Evolutionary conservation across 75 land plant genomes (phyloP).

Genomic region (Sequoiadendron giganteum): DNA sequence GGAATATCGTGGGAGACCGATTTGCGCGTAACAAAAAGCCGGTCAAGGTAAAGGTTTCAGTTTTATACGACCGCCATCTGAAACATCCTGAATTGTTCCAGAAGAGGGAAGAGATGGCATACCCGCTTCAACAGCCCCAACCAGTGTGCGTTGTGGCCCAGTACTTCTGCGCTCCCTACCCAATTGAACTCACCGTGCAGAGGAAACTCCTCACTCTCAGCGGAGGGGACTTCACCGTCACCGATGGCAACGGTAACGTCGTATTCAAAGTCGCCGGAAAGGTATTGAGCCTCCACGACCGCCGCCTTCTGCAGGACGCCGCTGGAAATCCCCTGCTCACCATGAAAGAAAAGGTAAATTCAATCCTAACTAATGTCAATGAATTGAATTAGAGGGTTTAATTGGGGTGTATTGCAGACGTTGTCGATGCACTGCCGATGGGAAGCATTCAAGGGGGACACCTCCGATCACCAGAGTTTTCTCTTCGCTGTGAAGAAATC

Average conservation of each 20-base stretch:
- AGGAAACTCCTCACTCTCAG: constrained; percentile 37
- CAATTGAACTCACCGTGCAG: constrained; percentile 38
- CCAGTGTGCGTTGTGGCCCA: constrained; percentile 24
- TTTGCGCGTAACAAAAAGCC: too few species aligned
- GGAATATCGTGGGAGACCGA: too few species aligned
- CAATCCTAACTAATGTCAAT: constrained; percentile 5
- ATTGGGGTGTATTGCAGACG: too few species aligned
- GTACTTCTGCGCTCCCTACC: constrained; percentile 35
- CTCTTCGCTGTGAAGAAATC: background rate
- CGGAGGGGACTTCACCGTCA: constrained; percentile 40
- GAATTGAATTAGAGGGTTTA: background rate
- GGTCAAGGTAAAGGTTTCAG: too few species aligned
- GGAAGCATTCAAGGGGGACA: constrained; percentile 58
- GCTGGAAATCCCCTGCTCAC: constrained; percentile 13
- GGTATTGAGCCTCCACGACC: constrained; percentile 3
- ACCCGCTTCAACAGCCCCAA: background rate
- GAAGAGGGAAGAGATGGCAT: too few species aligned
- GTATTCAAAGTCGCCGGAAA: constrained; percentile 43
- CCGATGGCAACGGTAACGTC: constrained; percentile 42
- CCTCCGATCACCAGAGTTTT: constrained; percentile 24
- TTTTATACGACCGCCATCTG: too few species aligned
- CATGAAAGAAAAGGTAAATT: constrained; percentile 25
- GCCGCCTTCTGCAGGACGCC: constrained; percentile 23
- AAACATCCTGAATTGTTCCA: too few species aligned
- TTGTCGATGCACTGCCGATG: constrained; percentile 39